Base-by-base conservation (phyloP, 2,329 filamentous ascomycete genomes). In the Penicillium sp. region DNA sequence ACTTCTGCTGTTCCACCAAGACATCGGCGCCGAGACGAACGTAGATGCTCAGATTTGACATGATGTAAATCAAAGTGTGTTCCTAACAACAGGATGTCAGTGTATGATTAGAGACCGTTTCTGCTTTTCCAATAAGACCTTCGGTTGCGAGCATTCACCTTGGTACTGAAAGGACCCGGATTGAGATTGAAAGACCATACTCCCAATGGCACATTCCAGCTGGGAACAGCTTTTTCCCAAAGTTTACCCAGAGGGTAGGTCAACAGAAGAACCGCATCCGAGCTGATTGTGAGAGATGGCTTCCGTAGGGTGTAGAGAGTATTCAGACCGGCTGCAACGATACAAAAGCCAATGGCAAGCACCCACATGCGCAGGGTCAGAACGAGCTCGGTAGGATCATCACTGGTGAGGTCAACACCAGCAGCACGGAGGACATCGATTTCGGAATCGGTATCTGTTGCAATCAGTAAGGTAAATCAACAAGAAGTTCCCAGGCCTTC, bases 321-420 rank as follows among this genome's bases (percentile, higher is more conserved):
- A 56, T 79, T 79, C 48, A 79, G 70, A 2, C 75, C 77, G 14
- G 76, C 71, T 5, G 75, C 76, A 23, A 80, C 40, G 7, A 78
- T 73, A 16, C 63, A 60, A 48, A 63, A 63, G 13, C 75, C 63
- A 36, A 79, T 69, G 1, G 77, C 77, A 0, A 80, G 63, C 10
- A 76, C 55, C 78, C 78, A 80, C 54, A 74, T 77, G 29, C 66
- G 65, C 23, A 70, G 45, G 4, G 66, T 70, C 44, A 65, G 64
- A 42, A 68, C 46, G 1, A 64, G 64, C 31, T 64, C 57, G 1
- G 50, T 53, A 21, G 64, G 61, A 43, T 70, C 66, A 81, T 82
- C 60, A 72, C 83, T 58, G 72, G 82, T 55, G 78, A 80, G 50
- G 75, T 81, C 28, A 75, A 81, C 60, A 72, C 80, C 18, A 74